Percentiles rank a stretch among this genome's conserved stretches.
These are phyloP conservation scores for Fusarium proliferatum DNA, from an alignment of 2,329 filamentous ascomycete genomes.

Conservation along the genomic window DNA sequence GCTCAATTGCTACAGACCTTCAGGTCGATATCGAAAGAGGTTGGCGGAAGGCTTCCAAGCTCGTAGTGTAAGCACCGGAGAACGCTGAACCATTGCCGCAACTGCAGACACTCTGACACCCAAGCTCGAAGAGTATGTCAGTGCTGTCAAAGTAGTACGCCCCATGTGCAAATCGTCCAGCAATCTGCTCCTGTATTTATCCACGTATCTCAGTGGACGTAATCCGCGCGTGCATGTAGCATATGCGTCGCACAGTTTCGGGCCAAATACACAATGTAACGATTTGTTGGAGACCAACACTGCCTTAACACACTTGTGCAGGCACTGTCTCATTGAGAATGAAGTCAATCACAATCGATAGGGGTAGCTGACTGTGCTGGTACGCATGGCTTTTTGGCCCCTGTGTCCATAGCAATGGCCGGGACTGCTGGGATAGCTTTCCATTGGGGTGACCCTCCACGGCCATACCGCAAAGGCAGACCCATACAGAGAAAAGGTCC, in stretches of 20 bases:
- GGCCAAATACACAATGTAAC: constrained; percentile 26
- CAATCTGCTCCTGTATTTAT: constrained; percentile 17
- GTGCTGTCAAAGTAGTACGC: not conserved
- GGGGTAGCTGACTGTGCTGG: constrained; percentile 24
- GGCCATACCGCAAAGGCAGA: constrained; percentile 27
- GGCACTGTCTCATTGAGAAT: constrained; percentile 36
- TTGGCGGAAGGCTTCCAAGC: not conserved
- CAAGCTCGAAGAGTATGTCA: not conserved
- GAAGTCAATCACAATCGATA: constrained; percentile 28
- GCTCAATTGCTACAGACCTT: not conserved
- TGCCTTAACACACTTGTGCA: constrained; percentile 41
- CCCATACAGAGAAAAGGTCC: constrained; percentile 27
- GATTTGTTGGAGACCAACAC: constrained; percentile 21
- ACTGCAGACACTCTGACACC: not conserved
- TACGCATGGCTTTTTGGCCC: constrained; percentile 22
- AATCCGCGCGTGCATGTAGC: constrained; percentile 7
- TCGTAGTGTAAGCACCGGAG: not conserved
- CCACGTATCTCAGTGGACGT: constrained; percentile 5
- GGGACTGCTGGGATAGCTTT: constrained; percentile 9
- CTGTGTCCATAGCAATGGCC: constrained; percentile 12
- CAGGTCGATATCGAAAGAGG: not conserved
- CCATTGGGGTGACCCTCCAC: constrained; percentile 21
- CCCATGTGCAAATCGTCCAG: constrained; percentile 2
- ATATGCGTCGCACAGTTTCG: constrained; percentile 38
- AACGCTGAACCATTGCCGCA: not conserved